Percentiles rank a stretch among this genome's conserved stretches.
phyloP scores from a whole-genome alignment of 2,329 filamentous ascomycete species.

The Didymella pomorum region DNA sequence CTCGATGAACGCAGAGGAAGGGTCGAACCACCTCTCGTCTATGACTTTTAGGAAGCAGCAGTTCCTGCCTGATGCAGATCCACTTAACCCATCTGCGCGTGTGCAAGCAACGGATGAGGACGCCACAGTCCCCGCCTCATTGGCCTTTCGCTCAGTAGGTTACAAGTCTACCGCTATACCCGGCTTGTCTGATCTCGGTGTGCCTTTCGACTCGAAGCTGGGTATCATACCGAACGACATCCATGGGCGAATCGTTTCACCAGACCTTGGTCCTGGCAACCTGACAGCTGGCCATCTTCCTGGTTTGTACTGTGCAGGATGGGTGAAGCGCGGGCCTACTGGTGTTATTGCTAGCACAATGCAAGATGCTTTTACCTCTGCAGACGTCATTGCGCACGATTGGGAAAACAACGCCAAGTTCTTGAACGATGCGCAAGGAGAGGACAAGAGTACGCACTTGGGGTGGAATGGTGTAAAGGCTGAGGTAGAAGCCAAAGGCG shows the following conservation, averaged over 20 bases:
- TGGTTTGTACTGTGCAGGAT: constrained; percentile 91
- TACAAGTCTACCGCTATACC: constrained; percentile 83
- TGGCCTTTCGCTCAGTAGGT: constrained; percentile 93
- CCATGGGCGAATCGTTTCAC: constrained; percentile 71
- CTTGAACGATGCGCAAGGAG: constrained; percentile 53
- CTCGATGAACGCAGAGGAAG: constrained; percentile 64
- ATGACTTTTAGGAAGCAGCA: constrained; percentile 70
- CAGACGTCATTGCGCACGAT: constrained; percentile 82
- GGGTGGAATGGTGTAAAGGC: constrained; percentile 81
- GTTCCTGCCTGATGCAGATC: constrained; percentile 49
- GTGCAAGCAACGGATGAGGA: constrained; percentile 53
- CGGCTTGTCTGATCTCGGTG: constrained; percentile 75
- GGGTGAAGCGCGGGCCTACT: constrained; percentile 94
- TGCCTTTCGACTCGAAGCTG: constrained; percentile 76
- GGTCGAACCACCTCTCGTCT: constrained; percentile 62
- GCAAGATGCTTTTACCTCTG: constrained; percentile 91
- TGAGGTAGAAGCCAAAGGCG: constrained; percentile 64
- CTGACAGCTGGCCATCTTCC: constrained; percentile 63
- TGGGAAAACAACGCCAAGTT: constrained; percentile 65
- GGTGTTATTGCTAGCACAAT: constrained; percentile 97
- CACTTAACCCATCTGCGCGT: constrained; percentile 61
- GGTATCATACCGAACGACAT: constrained; percentile 87
- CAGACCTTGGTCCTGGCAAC: constrained; percentile 46
- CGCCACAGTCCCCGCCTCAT: constrained; percentile 68
- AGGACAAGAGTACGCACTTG: constrained; percentile 51